These are phyloP conservation scores for Diaporthe destruens DNA, from an alignment of 2,329 filamentous ascomycete genomes.

Conservation along the genomic window DNA sequence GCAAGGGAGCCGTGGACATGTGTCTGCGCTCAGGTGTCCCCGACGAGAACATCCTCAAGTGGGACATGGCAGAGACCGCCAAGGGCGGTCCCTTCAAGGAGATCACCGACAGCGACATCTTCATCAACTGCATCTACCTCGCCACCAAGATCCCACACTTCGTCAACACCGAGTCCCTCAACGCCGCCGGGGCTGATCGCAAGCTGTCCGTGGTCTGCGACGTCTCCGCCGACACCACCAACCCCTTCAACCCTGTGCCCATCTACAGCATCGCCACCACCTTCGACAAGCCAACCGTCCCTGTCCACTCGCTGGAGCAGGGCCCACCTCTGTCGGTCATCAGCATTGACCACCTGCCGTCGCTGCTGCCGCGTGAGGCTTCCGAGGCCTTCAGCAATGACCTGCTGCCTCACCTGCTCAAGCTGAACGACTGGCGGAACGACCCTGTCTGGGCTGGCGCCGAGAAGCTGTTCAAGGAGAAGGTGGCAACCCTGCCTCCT, in stretches of 20 bases:
- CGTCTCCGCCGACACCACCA: constrained; percentile 81
- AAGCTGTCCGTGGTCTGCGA: constrained; percentile 86
- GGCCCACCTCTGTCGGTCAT: constrained; percentile 80
- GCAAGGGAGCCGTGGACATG: constrained; percentile 85
- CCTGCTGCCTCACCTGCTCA: constrained; percentile 81
- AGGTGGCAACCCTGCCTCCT: constrained; percentile 68
- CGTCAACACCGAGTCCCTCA: constrained; percentile 77
- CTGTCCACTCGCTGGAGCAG: constrained; percentile 71
- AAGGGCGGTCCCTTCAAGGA: constrained; percentile 82
- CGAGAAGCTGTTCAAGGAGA: constrained; percentile 85
- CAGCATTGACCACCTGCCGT: constrained; percentile 87
- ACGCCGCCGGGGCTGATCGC: constrained; percentile 68
- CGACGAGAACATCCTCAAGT: constrained; percentile 73
- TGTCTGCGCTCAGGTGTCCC: constrained; percentile 80
- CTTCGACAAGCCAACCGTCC: constrained; percentile 88
- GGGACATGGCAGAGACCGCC: constrained; percentile 84
- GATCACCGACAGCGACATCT: constrained; percentile 81
- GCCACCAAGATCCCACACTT: constrained; percentile 84
- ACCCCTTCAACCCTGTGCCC: constrained; percentile 78
- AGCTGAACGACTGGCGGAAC: constrained; percentile 80
- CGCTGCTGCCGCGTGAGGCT: constrained; percentile 86
- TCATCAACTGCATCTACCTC: constrained; percentile 93
- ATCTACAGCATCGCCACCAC: constrained; percentile 89
- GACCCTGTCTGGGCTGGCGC: constrained; percentile 87
- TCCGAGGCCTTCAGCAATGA: constrained; percentile 85